These are phyloP conservation scores for Curvularia sp. DNA, from an alignment of 2,329 filamentous ascomycete species.

Conservation along the genomic window DNA sequence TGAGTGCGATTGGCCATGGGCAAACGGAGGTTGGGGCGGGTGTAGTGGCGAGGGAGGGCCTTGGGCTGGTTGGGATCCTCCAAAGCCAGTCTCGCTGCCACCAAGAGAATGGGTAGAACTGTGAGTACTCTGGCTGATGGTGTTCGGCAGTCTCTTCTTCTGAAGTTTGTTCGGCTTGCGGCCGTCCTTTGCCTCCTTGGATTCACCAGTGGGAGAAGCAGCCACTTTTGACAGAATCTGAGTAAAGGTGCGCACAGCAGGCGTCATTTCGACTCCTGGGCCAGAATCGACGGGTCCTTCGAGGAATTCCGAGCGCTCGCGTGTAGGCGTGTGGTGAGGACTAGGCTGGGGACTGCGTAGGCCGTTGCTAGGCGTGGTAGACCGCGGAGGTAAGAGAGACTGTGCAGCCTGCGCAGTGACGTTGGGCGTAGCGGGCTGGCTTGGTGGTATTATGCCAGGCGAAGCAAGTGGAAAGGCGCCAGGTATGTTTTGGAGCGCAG, in stretches of 20 bases:
- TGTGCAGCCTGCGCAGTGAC: constrained; percentile 29
- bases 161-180: constrained; percentile 88
- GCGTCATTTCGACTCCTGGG: constrained; percentile 31
- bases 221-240: constrained; percentile 46
- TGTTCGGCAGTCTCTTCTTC: constrained; percentile 79
- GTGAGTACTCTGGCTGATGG: constrained; percentile 84
- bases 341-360: constrained; percentile 25
- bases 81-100: constrained; percentile 38
- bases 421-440: constrained; percentile 48
- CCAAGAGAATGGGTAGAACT: constrained; percentile 84
- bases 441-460: constrained; percentile 52
- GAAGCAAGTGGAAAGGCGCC: constrained; percentile 68
- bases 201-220: constrained; percentile 68
- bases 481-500: constrained; percentile 50
- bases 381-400: constrained; percentile 29
- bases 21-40: constrained; percentile 41
- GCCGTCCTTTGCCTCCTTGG: constrained; percentile 38
- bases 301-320: constrained; percentile 45
- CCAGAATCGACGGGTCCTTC: constrained; percentile 43
- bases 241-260: constrained; percentile 47
- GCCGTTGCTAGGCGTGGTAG: constrained; percentile 21
- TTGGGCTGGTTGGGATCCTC: constrained; percentile 18
- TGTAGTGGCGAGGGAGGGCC: constrained; percentile 44
- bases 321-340: constrained; percentile 39
- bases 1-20: constrained; percentile 36